Base-by-base conservation (phyloP, 768 basidiomycete genomes). In the Suillus subluteus region DNA sequence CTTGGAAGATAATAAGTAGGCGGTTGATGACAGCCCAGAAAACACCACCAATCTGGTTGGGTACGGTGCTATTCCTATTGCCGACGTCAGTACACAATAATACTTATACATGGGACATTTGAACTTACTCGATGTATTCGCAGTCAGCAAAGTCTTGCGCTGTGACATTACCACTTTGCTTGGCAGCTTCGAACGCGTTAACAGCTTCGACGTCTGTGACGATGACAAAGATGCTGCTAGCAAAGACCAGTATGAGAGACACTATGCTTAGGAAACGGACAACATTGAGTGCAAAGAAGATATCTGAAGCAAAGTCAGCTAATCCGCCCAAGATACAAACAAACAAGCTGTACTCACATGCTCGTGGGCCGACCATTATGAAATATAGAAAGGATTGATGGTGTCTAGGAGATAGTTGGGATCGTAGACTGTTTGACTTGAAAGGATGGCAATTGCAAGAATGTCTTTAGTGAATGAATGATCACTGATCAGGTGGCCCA, bases 21-120 rank as follows among this genome's bases (percentile, higher is more conserved):
- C 93, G 84, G 78, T 94, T 94, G 68, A 96, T 81, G 68, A 97
- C 88, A 6, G 93, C 92, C 92, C 95, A 98, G 80, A 98, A 97
- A 11, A 87, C 86, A 35, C 95, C 95, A 23, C 92, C 95, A 38
- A 92, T 86, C 76, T 97, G 95, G 77, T 94, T 94, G 5, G 95
- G 95, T 6, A 98, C 94, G 3, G 94, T 94, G 76, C 89, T 92
- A 58, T 77, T 72, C 66, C 87, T 91, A 69, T 80, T 87, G 65
- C 65, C 68, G 56, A 54, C 26, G 26, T 62, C 62, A 65, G 35
- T 46, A 11, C 8, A 56, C 26, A 54, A 59, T 50, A 56, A 37
- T 7, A 55, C 40, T 18, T 35, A 2, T 32, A 30, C 30, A n/a
- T 16, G 37, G 65, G 62, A 65, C 58, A 62, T 66, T 7, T 63